Evolutionary conservation across 176 grass and related monocot species (phyloP).

Genomic region (Dendrocalamus sinicus): DNA sequence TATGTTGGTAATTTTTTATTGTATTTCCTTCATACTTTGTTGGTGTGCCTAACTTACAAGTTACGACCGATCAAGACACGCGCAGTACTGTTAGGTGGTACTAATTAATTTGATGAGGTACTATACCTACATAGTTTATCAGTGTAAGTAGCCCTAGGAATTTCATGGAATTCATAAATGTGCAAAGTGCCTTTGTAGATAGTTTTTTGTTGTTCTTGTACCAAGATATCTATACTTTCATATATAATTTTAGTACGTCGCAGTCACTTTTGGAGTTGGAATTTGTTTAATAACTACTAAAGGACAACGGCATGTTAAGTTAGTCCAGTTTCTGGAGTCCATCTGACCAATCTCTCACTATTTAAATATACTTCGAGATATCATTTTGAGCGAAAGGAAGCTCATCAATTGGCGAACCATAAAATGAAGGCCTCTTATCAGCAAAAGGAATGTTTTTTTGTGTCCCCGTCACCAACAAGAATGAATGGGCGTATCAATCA

Average conservation of each 20-base stretch:
- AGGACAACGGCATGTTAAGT: neutral
- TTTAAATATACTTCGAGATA: neutral
- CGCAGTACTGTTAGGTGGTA: too few relatives aligned
- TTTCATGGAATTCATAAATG: neutral
- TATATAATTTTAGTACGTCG: neutral
- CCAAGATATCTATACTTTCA: neutral
- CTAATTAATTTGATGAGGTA: too few relatives aligned
- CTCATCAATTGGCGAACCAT: neutral
- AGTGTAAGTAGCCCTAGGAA: too few relatives aligned
- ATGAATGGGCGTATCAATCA: conserved; percentile 7
- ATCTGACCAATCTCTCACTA: neutral
- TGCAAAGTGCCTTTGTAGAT: neutral
- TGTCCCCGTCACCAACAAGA: neutral
- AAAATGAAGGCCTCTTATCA: neutral
- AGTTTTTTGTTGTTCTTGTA: neutral
- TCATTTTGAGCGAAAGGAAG: neutral
- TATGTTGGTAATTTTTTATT: too few relatives aligned
- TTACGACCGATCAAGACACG: too few relatives aligned
- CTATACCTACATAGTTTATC: too few relatives aligned
- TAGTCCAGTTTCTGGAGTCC: neutral
- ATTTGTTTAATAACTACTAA: neutral
- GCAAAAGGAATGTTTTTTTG: neutral
- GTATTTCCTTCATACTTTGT: too few relatives aligned
- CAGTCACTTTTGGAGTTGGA: neutral
- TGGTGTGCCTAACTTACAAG: too few relatives aligned